These are phyloP conservation scores for Trypanosoma congolense DNA, from an alignment of 208 protist species.

Conservation along the genomic window DNA sequence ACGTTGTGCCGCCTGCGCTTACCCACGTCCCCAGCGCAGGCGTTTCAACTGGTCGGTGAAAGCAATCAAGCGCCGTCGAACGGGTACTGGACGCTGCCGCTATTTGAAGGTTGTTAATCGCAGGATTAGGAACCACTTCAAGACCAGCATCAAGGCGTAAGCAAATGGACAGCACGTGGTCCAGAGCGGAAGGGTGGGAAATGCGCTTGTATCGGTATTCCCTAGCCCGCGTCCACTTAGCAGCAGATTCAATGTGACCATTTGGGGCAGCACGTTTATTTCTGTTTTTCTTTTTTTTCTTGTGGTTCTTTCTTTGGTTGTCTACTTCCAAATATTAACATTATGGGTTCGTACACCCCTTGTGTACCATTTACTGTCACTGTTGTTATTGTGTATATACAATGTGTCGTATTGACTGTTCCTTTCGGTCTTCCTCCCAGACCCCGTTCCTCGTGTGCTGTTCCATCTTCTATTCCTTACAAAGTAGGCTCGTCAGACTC, in stretches of 20 bases:
- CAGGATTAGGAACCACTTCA: conserved; percentile 97
- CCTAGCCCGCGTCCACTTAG: too few species aligned
- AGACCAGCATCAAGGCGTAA: conserved; percentile 78
- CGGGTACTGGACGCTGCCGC: conserved; percentile 97
- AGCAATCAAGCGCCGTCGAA: conserved; percentile 96
- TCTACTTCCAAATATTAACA: too few species aligned
- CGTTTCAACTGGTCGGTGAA: conserved; percentile 97
- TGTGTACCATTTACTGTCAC: conserved; percentile 4
- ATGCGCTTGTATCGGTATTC: too few species aligned
- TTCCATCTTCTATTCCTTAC: too few species aligned
- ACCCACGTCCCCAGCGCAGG: conserved; percentile 94
- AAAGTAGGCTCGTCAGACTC: too few species aligned
- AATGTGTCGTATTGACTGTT: too few species aligned
- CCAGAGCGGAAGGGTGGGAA: too few species aligned
- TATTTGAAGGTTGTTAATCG: conserved; percentile 96
- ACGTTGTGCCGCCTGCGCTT: conserved; percentile 97
- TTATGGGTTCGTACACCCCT: conserved; percentile 2
- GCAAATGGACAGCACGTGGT: neutral
- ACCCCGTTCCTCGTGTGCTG: too few species aligned
- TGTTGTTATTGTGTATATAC: conserved; percentile 4
- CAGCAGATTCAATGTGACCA: too few species aligned
- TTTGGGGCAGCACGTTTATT: too few species aligned
- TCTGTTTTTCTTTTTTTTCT: conserved; percentile 24
- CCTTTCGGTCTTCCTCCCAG: too few species aligned
- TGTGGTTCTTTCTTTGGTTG: neutral